These are phyloP conservation scores for Aspergillus quadrilineatus DNA, from an alignment of 2,329 filamentous ascomycete genomes.

Conservation along the genomic window DNA sequence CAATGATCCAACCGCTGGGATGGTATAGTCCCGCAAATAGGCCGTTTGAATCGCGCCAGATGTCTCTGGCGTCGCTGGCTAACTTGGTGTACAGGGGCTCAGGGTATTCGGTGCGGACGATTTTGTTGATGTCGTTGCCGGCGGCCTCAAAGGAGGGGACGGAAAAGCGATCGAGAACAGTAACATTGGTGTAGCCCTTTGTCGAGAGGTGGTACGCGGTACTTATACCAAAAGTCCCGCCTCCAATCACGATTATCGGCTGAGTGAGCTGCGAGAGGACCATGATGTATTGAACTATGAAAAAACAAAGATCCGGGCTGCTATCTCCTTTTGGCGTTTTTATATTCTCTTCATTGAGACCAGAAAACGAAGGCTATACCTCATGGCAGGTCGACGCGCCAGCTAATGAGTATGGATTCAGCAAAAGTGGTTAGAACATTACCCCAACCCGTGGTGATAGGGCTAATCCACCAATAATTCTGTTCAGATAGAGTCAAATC, in stretches of 20 bases:
- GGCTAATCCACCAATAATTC: neutral
- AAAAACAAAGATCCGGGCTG: no score
- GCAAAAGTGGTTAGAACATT: neutral
- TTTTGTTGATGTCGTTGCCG: constrained; percentile 50
- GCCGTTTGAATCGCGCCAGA: constrained; percentile 44
- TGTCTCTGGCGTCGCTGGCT: constrained; percentile 66
- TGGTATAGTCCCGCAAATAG: constrained; percentile 43
- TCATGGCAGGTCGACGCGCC: neutral
- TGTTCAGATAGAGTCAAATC: neutral
- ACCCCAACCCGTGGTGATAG: neutral
- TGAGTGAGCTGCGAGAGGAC: neutral
- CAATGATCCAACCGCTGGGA: constrained; percentile 27
- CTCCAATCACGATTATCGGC: constrained; percentile 49
- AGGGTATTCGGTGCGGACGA: constrained; percentile 69
- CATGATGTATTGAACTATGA: neutral
- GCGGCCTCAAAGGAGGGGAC: constrained; percentile 13
- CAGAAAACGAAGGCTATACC: neutral
- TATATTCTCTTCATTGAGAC: neutral
- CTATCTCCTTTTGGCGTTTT: neutral
- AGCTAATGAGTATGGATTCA: neutral
- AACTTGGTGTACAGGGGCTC: constrained; percentile 69
- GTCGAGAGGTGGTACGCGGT: constrained; percentile 37
- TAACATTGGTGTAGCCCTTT: constrained; percentile 48
- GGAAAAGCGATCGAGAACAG: constrained; percentile 43
- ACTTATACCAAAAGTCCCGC: constrained; percentile 52